Evolutionary conservation across 2,329 filamentous ascomycete species (phyloP).

Genomic region (Alternaria incomplexa): DNA sequence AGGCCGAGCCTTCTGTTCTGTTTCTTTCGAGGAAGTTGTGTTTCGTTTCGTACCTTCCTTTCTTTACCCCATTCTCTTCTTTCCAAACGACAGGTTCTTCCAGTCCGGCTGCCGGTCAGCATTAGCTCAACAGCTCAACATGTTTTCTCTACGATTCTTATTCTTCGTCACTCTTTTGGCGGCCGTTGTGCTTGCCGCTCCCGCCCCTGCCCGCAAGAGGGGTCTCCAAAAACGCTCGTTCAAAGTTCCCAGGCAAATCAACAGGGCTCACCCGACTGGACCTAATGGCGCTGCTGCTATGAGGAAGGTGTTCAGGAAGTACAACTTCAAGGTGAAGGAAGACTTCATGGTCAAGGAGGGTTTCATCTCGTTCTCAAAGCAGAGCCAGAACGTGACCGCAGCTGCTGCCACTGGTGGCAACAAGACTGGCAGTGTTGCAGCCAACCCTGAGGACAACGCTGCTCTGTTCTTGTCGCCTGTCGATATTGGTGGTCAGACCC

Average conservation of each 20-base stretch:
- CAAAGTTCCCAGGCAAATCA: conserved; percentile 64
- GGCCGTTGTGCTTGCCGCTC: conserved; percentile 56
- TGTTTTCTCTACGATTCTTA: conserved; percentile 46
- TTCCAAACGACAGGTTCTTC: conserved; percentile 22
- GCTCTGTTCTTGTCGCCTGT: conserved; percentile 74
- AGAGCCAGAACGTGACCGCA: conserved; percentile 32
- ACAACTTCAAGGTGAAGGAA: conserved; percentile 52
- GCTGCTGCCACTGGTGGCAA: conserved; percentile 25
- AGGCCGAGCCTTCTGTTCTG: conserved; percentile 39
- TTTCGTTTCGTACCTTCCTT: conserved; percentile 30
- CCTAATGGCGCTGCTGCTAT: conserved; percentile 67
- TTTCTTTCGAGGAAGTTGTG: conserved; percentile 25
- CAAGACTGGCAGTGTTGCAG: conserved; percentile 65
- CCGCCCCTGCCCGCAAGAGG: conserved; percentile 40
- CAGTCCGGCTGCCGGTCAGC: conserved; percentile 49
- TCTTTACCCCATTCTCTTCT: conserved; percentile 21
- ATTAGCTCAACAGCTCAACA: conserved; percentile 42
- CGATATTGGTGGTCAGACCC: conserved; percentile 70
- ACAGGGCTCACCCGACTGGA: conserved; percentile 58
- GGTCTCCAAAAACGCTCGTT: conserved; percentile 63
- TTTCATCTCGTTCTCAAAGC: conserved; percentile 48
- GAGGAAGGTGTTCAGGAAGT: conserved; percentile 72
- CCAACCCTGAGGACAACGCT: conserved; percentile 69
- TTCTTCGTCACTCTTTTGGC: conserved; percentile 58
- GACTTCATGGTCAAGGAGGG: conserved; percentile 30